Evolutionary conservation across 2,329 filamentous ascomycete genomes (phyloP), one percentile per base, ranked within the genome.

Genomic region (Hypoxylon rubiginosum): DNA sequence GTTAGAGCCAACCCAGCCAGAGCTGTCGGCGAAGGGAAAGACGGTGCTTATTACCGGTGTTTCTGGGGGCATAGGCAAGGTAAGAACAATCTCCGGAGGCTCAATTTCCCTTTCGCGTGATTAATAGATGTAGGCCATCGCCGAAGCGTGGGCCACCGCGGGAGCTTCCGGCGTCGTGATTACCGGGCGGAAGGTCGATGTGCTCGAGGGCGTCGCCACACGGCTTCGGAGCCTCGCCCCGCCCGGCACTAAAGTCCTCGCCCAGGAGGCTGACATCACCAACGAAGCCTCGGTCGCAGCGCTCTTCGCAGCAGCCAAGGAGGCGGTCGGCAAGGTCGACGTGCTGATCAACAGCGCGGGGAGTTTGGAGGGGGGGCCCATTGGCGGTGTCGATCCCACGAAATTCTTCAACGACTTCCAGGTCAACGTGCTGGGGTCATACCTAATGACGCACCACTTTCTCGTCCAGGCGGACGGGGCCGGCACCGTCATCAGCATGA

Each of bases 1-100:
- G 19, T 39, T 72, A 51, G 66, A 71, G 48, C 65, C 68, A 28
- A 63, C 64, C 30, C 65, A 62, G 46, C 67, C 68, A 30, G 70
- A 64, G 49, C 67, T 72, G 17, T 67, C 70, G 45, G 70, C 70
- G 24, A 60, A 64, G 50, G 68, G 68, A 26, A 68, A 72, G 49
- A 66, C 66, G 1, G 70, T 71, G n/a, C 62, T 72, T 32, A 62
- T 72, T 41, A 72, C 70, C 13, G 70, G 68, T 26, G 70, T 72
- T 36, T 64, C 67, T 10, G 70, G 68, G 30, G 68, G 68, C 39
- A 65, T 72, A 30, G 70, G 62, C 52, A 71, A 71, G 68, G 66
- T 62, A 64, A 71, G 60, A 46, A 65, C 36, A 2, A 56, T 57
- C 51, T 52, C 43, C 43, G 41, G 54, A 34, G 32, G 9, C 43